These are phyloP conservation scores for Cephalotrichum gorgonifer DNA, from an alignment of 2,329 filamentous ascomycete genomes.

Conservation along the genomic window DNA sequence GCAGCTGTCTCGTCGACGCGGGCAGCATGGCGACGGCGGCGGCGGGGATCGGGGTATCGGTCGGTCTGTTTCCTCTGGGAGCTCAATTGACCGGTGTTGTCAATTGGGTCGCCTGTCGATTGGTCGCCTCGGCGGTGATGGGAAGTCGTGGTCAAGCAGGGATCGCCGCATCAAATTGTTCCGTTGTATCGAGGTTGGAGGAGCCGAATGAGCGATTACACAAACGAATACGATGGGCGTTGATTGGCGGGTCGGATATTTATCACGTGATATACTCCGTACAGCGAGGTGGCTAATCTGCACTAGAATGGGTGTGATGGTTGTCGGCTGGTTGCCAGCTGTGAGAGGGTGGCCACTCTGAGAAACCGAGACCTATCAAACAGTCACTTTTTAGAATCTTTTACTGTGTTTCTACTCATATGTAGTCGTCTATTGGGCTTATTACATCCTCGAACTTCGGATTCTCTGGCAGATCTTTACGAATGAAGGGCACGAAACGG, in stretches of 20 bases:
- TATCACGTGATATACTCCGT: background rate
- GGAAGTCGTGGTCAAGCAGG: background rate
- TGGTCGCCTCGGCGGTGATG: background rate
- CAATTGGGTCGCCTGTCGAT: background rate
- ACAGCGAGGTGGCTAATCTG: background rate
- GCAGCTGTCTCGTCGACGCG: constrained; percentile 8
- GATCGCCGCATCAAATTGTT: background rate
- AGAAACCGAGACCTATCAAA: no score
- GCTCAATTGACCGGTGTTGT: background rate
- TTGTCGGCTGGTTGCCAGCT: no score
- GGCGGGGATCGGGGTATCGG: no score
- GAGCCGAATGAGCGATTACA: constrained; percentile 1
- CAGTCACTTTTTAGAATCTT: no score
- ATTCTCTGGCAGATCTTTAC: no score
- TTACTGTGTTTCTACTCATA: no score
- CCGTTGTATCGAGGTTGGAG: background rate
- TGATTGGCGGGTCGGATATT: background rate
- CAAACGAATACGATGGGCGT: constrained; percentile 1
- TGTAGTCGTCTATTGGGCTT: no score
- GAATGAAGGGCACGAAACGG: no score
- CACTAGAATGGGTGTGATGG: no score
- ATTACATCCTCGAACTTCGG: no score
- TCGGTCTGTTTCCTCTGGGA: background rate
- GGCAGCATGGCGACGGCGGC: constrained; percentile 11
- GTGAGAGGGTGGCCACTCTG: no score